These are phyloP conservation scores for Mycena venus DNA, from an alignment of 768 basidiomycete genomes.

Conservation along the genomic window DNA sequence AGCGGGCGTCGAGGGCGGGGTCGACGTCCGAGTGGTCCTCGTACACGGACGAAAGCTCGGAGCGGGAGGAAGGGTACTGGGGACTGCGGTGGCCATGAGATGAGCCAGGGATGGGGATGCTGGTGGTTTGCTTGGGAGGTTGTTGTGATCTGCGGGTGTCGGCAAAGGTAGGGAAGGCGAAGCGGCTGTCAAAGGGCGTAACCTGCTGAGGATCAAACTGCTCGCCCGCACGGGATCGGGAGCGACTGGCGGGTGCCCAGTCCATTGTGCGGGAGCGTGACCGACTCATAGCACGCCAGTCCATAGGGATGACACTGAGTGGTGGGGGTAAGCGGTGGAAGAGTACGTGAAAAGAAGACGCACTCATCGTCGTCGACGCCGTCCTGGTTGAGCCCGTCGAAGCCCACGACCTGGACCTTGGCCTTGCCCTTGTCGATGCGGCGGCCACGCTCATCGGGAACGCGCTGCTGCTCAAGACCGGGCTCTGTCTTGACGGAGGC, in stretches of 20 bases:
- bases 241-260: constrained; percentile 86
- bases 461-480: constrained; percentile 29
- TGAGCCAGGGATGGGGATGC: constrained; percentile 57
- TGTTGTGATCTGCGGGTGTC: constrained; percentile 40
- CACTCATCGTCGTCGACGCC: constrained; percentile 81
- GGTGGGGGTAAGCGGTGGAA: constrained; percentile 37
- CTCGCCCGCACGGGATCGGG: constrained; percentile 82
- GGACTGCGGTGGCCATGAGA: constrained; percentile 65
- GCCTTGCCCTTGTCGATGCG: constrained; percentile 86
- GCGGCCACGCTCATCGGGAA: constrained; percentile 73
- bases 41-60: constrained; percentile 62
- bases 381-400: constrained; percentile 83
- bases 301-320: constrained; percentile 78
- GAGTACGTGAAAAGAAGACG: constrained; percentile 40
- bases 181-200: constrained; percentile 57
- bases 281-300: constrained; percentile 93
- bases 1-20: constrained; percentile 45
- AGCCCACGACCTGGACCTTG: constrained; percentile 83
- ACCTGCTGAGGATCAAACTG: constrained; percentile 60
- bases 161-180: constrained; percentile 56
- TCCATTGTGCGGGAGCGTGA: constrained; percentile 95
- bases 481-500: constrained; percentile 34
- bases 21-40: constrained; percentile 56
- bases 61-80: constrained; percentile 54
- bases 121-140: constrained; percentile 33